Evolutionary conservation across 2,329 filamentous ascomycete species (phyloP).

Genomic region (Phoma sp.): DNA sequence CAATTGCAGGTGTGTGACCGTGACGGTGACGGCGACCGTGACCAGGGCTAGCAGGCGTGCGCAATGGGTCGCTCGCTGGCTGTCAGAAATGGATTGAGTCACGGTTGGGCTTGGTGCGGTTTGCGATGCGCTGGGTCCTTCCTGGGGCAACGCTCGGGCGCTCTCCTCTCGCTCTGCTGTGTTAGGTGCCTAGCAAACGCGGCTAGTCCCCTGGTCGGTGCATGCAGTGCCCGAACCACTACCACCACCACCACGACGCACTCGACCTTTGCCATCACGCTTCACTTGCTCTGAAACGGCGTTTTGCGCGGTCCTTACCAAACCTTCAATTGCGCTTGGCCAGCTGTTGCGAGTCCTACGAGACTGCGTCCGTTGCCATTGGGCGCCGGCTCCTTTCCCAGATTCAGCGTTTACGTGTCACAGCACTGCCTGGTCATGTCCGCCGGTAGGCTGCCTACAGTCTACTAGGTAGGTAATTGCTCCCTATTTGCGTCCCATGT

Average conservation of each 20-base stretch:
- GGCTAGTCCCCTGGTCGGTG: conserved; percentile 13
- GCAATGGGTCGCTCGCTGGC: conserved; percentile 26
- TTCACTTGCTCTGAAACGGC: conserved; percentile 19
- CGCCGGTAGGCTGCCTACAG: conserved; percentile 19
- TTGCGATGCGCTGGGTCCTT: conserved; percentile 21
- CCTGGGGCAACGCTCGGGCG: conserved; percentile 19
- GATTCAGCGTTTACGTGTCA: conserved; percentile 25
- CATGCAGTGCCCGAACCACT: conserved; percentile 16
- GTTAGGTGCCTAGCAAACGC: conserved; percentile 16
- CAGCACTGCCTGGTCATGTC: conserved; percentile 21
- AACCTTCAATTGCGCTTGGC: conserved; percentile 22
- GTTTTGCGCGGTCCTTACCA: conserved; percentile 22
- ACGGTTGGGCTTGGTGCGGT: conserved; percentile 27
- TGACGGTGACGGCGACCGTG: too few species aligned
- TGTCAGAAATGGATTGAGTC: conserved; percentile 35
- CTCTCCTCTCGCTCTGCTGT: background rate
- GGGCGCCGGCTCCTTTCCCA: conserved; percentile 13
- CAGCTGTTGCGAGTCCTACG: conserved; percentile 15
- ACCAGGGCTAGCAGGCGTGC: conserved; percentile 24
- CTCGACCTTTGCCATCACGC: conserved; percentile 14
- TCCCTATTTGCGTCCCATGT: conserved; percentile 15
- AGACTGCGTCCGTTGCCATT: conserved; percentile 30
- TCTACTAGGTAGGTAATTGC: background rate
- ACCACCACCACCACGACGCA: conserved; percentile 16
- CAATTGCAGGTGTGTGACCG: conserved; percentile 29